phyloP scores from a whole-genome alignment of 805 yeast species.

The Teunomyces barrocoloradensis region DNA sequence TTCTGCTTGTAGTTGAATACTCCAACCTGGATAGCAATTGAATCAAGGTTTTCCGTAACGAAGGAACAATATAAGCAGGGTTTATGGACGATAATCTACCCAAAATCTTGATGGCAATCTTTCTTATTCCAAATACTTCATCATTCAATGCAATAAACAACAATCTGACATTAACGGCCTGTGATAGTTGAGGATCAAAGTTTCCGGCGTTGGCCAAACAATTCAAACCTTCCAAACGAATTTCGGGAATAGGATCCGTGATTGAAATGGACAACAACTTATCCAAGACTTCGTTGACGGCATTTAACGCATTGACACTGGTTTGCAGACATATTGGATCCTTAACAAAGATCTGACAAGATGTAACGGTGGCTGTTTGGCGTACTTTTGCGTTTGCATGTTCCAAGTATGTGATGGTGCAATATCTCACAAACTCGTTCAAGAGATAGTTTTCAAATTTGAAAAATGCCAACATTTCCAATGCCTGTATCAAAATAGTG shows the following conservation, averaged over 20 bases:
- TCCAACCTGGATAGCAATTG: constrained; percentile 84
- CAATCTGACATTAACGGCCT: constrained; percentile 83
- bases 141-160: constrained; percentile 89
- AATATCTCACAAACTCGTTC: constrained; percentile 82
- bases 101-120: constrained; percentile 71
- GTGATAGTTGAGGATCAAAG: constrained; percentile 90
- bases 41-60: constrained; percentile 78
- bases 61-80: constrained; percentile 95
- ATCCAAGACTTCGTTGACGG: constrained; percentile 82
- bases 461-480: constrained; percentile 72
- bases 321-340: constrained; percentile 86
- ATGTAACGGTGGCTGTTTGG: constrained; percentile 78
- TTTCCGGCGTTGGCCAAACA: constrained; percentile 59
- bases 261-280: constrained; percentile 78
- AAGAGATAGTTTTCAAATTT: constrained; percentile 73
- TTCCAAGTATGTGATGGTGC: constrained; percentile 80
- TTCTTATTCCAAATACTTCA: constrained; percentile 79
- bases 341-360: constrained; percentile 68
- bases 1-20: constrained; percentile 68
- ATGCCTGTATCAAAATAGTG: constrained; percentile 66
- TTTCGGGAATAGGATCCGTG: constrained; percentile 85
- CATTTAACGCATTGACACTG: constrained; percentile 73
- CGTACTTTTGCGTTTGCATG: constrained; percentile 78
- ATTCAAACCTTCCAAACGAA: constrained; percentile 73
- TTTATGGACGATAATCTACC: constrained; percentile 84